A percentile compares a stretch with the other conserved stretches of the same genome.
These are phyloP conservation scores for Castanopsis chinensis DNA, from an alignment of 306 rosid genomes.

Conservation along the genomic window DNA sequence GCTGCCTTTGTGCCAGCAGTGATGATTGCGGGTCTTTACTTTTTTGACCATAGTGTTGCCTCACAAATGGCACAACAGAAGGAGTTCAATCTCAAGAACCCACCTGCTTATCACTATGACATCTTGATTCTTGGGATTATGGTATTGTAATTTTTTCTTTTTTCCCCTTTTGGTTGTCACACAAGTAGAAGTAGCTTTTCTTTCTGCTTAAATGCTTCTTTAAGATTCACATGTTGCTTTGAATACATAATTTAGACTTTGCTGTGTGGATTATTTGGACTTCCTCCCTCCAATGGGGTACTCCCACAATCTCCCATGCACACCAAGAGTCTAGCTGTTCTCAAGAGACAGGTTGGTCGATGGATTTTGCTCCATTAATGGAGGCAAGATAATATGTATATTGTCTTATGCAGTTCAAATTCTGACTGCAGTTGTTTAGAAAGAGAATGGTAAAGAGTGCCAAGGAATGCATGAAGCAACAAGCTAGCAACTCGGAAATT, in stretches of 20 bases:
- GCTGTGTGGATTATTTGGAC: constrained; percentile 80
- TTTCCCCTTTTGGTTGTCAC: background rate
- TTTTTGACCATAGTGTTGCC: constrained; percentile 91
- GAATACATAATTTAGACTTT: constrained; percentile 51
- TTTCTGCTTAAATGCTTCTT: constrained; percentile 1
- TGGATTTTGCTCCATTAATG: background rate
- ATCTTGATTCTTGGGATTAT: constrained; percentile 62
- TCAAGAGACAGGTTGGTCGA: constrained; percentile 61
- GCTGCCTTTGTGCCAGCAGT: constrained; percentile 74
- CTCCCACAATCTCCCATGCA: constrained; percentile 97
- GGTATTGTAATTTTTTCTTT: constrained; percentile 27
- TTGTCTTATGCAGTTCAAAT: background rate
- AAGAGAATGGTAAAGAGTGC: constrained; percentile 79
- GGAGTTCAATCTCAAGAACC: constrained; percentile 86
- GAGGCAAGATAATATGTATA: background rate
- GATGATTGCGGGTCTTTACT: constrained; percentile 86
- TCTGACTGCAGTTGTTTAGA: constrained; percentile 48
- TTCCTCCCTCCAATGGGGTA: constrained; percentile 94
- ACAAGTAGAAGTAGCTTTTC: background rate
- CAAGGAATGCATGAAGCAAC: constrained; percentile 62
- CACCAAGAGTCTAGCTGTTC: constrained; percentile 84
- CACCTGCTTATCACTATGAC: constrained; percentile 84
- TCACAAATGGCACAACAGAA: constrained; percentile 86
- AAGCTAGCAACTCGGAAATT: constrained; percentile 73
- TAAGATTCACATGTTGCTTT: background rate